Percentiles rank a stretch among this genome's conserved stretches.
Evolutionary conservation across 176 grass and related monocot species (phyloP).

Genomic region (Carex kokanica): DNA sequence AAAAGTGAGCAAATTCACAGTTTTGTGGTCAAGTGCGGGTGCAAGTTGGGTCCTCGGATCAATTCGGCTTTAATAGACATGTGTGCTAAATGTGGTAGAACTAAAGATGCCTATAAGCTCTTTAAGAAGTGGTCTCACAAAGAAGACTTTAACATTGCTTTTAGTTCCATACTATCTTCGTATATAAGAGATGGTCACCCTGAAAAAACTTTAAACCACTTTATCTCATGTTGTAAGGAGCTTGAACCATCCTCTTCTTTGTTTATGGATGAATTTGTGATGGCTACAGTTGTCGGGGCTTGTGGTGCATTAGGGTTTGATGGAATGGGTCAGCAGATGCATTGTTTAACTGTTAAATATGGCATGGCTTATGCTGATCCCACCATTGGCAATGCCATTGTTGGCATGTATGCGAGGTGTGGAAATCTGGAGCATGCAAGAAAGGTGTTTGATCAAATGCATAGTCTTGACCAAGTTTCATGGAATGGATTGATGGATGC

Average conservation of each 20-base stretch:
- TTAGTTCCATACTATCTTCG: constrained; percentile 37
- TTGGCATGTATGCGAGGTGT: constrained; percentile 39
- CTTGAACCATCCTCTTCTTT: neutral
- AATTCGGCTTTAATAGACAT: constrained; percentile 45
- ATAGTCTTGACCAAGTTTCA: constrained; percentile 23
- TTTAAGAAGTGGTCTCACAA: constrained; percentile 28
- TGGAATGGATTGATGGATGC: constrained; percentile 43
- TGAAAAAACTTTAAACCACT: constrained; percentile 30
- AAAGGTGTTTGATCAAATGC: constrained; percentile 34
- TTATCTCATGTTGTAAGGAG: constrained; percentile 22
- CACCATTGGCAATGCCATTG: constrained; percentile 27
- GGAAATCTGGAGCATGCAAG: constrained; percentile 31
- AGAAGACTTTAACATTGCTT: constrained; percentile 37
- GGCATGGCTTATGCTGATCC: constrained; percentile 29
- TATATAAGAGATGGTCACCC: constrained; percentile 34
- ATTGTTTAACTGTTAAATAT: constrained; percentile 36
- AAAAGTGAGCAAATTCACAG: constrained; percentile 48
- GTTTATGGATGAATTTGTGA: constrained; percentile 37
- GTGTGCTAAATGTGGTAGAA: constrained; percentile 35
- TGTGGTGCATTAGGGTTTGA: constrained; percentile 37
- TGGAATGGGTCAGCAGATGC: constrained; percentile 43
- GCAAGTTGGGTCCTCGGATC: constrained; percentile 34
- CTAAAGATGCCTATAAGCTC: constrained; percentile 34
- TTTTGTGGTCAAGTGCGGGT: constrained; percentile 37
- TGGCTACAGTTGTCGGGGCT: constrained; percentile 34